Evolutionary conservation across 768 basidiomycete genomes (phyloP).

Genomic region (Mycena galopus): DNA sequence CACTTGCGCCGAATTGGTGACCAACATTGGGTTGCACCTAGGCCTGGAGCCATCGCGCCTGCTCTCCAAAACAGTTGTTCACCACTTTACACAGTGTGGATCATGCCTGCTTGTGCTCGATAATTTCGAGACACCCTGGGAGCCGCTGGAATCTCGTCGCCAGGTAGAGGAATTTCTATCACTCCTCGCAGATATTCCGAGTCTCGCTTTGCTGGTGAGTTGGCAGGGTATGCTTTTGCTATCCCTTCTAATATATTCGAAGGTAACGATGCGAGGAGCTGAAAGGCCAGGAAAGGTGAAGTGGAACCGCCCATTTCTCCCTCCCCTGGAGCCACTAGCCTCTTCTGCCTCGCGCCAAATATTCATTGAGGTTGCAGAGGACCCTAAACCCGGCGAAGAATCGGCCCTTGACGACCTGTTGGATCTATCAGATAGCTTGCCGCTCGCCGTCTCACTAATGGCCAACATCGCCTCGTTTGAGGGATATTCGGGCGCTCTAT

Average conservation of each 20-base stretch:
- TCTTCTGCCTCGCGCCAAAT: not conserved
- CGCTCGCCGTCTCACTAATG: too few species aligned
- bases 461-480: too few species aligned
- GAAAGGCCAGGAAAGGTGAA: too few species aligned
- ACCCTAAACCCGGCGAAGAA: not conserved
- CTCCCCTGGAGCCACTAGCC: not conserved
- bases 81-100: not conserved
- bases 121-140: too few species aligned
- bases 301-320: too few species aligned
- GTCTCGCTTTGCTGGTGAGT: not conserved
- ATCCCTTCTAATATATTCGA: not conserved
- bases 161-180: not conserved
- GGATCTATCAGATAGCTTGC: too few species aligned
- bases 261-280: not conserved
- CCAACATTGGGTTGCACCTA: not conserved
- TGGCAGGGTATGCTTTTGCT: not conserved
- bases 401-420: not conserved
- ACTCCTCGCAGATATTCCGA: not conserved
- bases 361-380: not conserved
- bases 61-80: not conserved
- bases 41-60: not conserved
- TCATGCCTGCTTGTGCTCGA: too few species aligned
- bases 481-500: too few species aligned
- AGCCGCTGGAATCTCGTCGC: not conserved
- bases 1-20: not conserved